Evolutionary conservation across 1,284 basidiomycete genomes (phyloP).

Genomic region (Earliella scabrosa): DNA sequence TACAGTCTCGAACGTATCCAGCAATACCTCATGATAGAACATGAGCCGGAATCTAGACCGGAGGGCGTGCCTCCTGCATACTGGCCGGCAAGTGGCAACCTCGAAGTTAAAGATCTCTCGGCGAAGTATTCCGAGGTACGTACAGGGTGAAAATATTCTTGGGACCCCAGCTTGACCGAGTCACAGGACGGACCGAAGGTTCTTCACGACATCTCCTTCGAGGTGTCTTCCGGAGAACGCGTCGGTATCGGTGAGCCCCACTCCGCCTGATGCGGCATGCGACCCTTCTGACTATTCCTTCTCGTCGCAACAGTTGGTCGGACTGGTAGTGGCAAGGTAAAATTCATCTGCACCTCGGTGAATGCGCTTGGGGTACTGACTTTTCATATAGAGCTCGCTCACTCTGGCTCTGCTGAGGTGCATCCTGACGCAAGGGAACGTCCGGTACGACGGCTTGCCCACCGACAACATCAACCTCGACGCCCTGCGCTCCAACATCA

Average conservation of each 20-base stretch:
- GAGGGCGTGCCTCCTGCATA: conserved; percentile 69
- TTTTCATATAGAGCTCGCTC: conserved; percentile 36
- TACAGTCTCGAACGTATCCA: conserved; percentile 44
- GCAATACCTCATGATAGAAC: conserved; percentile 70
- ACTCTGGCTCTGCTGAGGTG: conserved; percentile 47
- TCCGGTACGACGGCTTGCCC: conserved; percentile 39
- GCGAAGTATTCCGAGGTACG: conserved; percentile 53
- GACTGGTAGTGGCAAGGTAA: conserved; percentile 75
- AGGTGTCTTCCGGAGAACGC: conserved; percentile 56
- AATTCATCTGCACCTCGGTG: background rate
- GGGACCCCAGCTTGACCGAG: background rate
- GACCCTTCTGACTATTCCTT: background rate
- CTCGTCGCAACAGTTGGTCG: conserved; percentile 58
- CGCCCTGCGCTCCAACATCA: conserved; percentile 50
- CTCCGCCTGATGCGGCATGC: background rate
- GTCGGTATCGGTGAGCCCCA: conserved; percentile 48
- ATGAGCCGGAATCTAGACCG: conserved; percentile 58
- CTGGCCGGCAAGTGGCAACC: conserved; percentile 77
- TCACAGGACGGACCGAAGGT: conserved; percentile 45
- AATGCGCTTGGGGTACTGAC: background rate
- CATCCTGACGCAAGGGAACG: conserved; percentile 51
- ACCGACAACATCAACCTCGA: conserved; percentile 63
- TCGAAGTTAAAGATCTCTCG: conserved; percentile 65
- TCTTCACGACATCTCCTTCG: conserved; percentile 51
- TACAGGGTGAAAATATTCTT: conserved; percentile 9